Base-by-base conservation (phyloP, 2,329 filamentous ascomycete genomes). In the Chaetomium olivaceum region DNA sequence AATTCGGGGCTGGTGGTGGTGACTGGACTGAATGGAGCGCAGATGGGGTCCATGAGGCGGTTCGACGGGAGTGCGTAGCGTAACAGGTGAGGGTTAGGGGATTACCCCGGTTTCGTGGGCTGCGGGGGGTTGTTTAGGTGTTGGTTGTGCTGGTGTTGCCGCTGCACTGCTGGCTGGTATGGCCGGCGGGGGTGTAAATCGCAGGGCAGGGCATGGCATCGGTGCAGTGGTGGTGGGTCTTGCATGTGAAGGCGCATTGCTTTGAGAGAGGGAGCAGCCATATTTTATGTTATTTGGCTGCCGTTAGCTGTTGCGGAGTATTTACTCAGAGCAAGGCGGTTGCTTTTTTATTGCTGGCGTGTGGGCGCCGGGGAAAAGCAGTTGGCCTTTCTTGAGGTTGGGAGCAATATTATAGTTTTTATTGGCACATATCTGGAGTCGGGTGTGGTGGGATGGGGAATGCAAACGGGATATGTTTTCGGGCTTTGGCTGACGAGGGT, bases 221-320 rank as follows among this genome's bases (percentile, higher is more conserved):
- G 16, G 16, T 43, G 6, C 33, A 36, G 33, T 36, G 33, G 4
- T 33, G 36, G 39, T 19, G 39, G 36, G 33, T 36, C 12, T 33
- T 33, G 43, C 57, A 59, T 59, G 57, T 29, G 21, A 50, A 59
- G 57, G 57, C 57, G 57, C 25, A 50, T 59, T 50, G 57, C 31
- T 59, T 59, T 59, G n/a, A 50, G 19, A 50, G 19, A 14, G 23
- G 27, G 39, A 33, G 43, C 43, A 48, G 57, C 39, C 8, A 43
- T 48, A 21, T 21, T 48, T 29, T n/a, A 43, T 29, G 56, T 21
- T 21, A 16, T 7, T 58, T 12, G 39, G 39, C 27, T 31, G 56
- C 27, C 31, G 56, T 21, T 19, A 29, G 23, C 11, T 55, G 29
- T 23, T 55, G 25, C 16, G 12, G 52, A 29, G 7, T n/a, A n/a